Evolutionary conservation across 805 yeast species (phyloP).

Genomic region (Ogataea trehaloabstinens): DNA sequence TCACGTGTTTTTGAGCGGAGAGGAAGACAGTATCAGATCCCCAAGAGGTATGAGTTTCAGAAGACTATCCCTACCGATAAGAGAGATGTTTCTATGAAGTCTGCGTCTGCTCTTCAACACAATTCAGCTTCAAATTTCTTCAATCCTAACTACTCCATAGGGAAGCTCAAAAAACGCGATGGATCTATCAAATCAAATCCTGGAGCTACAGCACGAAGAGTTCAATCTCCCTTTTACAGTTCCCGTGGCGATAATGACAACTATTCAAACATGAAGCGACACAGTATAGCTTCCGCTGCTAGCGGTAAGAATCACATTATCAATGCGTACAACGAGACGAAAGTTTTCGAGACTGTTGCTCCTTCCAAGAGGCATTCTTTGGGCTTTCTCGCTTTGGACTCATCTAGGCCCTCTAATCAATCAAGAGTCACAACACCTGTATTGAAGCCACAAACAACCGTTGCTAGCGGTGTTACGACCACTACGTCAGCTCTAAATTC

Average conservation of each 20-base stretch:
- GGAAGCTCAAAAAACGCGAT: slow-evolving; percentile 15
- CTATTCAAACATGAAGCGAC: slow-evolving; percentile 19
- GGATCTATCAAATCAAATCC: slow-evolving; percentile 11
- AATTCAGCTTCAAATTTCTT: slow-evolving; percentile 9
- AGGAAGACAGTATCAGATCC: slow-evolving; percentile 29
- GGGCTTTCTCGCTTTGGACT: not conserved
- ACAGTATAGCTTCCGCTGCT: slow-evolving; percentile 19
- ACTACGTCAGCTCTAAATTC: slow-evolving; percentile 1
- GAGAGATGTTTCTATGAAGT: slow-evolving; percentile 16
- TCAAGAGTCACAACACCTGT: not conserved
- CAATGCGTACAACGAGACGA: slow-evolving; percentile 28
- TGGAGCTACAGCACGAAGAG: slow-evolving; percentile 5
- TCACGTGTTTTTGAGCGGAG: slow-evolving; percentile 15
- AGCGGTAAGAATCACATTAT: slow-evolving; percentile 15
- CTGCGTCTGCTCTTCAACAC: slow-evolving; percentile 2
- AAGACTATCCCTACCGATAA: slow-evolving; percentile 20
- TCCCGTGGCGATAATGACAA: slow-evolving; percentile 1
- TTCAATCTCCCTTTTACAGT: slow-evolving; percentile 14
- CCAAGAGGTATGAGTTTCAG: slow-evolving; percentile 29
- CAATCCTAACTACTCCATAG: slow-evolving; percentile 15
- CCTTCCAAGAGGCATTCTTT: slow-evolving; percentile 16
- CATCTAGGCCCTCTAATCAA: not conserved
- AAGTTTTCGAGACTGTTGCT: slow-evolving; percentile 27
- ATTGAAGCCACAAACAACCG: not conserved
- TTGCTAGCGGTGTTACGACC: not conserved